Evolutionary conservation across 345 rosid species (phyloP), one percentile per base, ranked within the genome.

Genomic region (Cochlearia excelsa): DNA sequence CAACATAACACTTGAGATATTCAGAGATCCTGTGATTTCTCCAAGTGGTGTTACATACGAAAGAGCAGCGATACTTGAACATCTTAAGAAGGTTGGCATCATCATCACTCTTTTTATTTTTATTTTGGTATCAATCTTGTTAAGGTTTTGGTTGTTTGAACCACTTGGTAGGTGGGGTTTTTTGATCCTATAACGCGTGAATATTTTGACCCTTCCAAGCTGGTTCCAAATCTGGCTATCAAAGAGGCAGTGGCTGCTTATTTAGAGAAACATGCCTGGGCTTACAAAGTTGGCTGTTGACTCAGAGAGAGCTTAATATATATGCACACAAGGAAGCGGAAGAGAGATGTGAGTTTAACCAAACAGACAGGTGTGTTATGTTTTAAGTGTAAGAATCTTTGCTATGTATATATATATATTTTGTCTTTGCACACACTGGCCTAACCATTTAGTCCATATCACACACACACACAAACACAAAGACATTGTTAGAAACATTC

Each of bases 111-210:
- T 40, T 39, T 9, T 16, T 16, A 16, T 16, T 16, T 16, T 16
- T 16, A 16, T 16, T 16, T 16, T 16, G 23, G 23, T 16, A n/a
- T 7, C 23, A 60, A 7, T 54, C 38, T 1, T 30, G 7, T 44
- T 43, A 35, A 55, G 47, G 40, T 4, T 2, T 2, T 6, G 58
- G 28, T 69, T 29, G 63, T 28, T 40, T 49, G 37, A 54, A n/a
- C 16, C 6, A 29, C n/a, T 28, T 64, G 50, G 2, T 66, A 93
- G 95, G 99, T 83, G 47, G 97, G 99, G 10, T 74, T 51, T 10
- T 88, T 88, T 61, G 99, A 93, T 80, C 98, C 98, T n/a, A 9
- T 82, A 51, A 86, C 98, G 0, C 95, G 85, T 0, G 88, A 83
- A 53, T 74, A 77, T 2, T 81, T 93, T 0, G 35, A 66, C 35